Conservation (phyloP, 371 early-diverging fungal species). For the Choanephora cucurbitarum region DNA sequence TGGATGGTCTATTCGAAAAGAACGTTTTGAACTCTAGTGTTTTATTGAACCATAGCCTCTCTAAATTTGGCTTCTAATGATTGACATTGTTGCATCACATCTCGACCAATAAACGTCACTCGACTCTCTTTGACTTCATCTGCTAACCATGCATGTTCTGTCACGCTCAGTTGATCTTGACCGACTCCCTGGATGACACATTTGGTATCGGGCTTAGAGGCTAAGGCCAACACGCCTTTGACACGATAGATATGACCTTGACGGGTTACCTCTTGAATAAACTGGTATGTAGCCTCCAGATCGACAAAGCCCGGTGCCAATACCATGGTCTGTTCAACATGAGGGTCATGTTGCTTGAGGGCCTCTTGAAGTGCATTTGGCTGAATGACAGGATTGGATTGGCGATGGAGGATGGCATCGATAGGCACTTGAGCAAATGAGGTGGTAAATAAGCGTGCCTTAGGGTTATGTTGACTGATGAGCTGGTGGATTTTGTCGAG, state of each 20-base stretch:
- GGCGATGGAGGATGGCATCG: constrained; percentile 21
- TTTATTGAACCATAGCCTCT: constrained; percentile 4
- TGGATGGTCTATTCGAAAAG: constrained; percentile 35
- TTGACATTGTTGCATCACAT: constrained; percentile 21
- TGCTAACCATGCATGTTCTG: constrained; percentile 25
- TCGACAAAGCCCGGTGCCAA: constrained; percentile 29
- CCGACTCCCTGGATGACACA: constrained; percentile 36
- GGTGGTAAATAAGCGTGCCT: constrained; percentile 16
- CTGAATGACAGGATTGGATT: constrained; percentile 4
- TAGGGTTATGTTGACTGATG: constrained; percentile 23
- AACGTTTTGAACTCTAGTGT: constrained; percentile 34
- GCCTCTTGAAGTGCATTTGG: constrained; percentile 15
- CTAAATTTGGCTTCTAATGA: constrained; percentile 21
- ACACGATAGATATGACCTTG: constrained; percentile 26
- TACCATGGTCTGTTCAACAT: constrained; percentile 33
- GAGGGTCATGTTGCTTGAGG: constrained; percentile 32
- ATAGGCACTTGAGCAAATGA: constrained; percentile 24
- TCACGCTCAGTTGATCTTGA: constrained; percentile 17
- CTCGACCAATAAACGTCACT: constrained; percentile 38
- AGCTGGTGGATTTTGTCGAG: constrained; percentile 17
- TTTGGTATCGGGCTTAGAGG: constrained; percentile 17
- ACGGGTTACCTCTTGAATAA: constrained; percentile 16
- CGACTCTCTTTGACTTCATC: constrained; percentile 31
- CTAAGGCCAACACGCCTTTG: constrained; percentile 33
- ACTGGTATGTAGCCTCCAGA: constrained; percentile 10